Conservation (phyloP, 192 early-diverging fungal species). For the Mortierella antarctica region DNA sequence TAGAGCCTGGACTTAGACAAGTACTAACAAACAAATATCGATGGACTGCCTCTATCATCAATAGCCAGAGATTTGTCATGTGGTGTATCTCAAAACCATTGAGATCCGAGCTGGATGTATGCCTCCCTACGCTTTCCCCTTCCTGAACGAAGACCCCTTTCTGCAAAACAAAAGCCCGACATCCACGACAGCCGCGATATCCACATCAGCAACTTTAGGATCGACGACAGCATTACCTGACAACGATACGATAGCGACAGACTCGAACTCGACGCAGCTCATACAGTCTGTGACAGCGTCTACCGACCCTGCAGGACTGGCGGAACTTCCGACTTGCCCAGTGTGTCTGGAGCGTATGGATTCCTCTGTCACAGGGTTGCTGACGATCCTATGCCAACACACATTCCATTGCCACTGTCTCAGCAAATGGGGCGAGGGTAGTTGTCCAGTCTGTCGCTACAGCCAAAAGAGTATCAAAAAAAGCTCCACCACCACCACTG, state of each 20-base stretch:
- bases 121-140: constrained; percentile 70
- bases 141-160: constrained; percentile 65
- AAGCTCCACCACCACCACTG: neutral
- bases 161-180: constrained; percentile 26
- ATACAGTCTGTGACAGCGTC: neutral
- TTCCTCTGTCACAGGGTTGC: constrained; percentile 83
- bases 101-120: constrained; percentile 70
- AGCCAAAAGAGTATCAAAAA: constrained; percentile 62
- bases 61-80: constrained; percentile 80
- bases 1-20: neutral
- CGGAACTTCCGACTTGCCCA: constrained; percentile 94
- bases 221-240: neutral
- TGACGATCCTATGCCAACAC: constrained; percentile 95
- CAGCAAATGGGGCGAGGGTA: constrained; percentile 89
- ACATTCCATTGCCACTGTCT: constrained; percentile 95
- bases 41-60: neutral
- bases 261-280: neutral
- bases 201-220: neutral
- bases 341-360: constrained; percentile 98
- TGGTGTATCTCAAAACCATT: constrained; percentile 83
- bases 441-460: constrained; percentile 94
- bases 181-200: neutral
- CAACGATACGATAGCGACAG: neutral
- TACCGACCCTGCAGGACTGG: constrained; percentile 32
- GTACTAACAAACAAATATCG: neutral